phyloP scores from a whole-genome alignment of 2,329 filamentous ascomycete genomes.

The Talaromyces funiculosus region DNA sequence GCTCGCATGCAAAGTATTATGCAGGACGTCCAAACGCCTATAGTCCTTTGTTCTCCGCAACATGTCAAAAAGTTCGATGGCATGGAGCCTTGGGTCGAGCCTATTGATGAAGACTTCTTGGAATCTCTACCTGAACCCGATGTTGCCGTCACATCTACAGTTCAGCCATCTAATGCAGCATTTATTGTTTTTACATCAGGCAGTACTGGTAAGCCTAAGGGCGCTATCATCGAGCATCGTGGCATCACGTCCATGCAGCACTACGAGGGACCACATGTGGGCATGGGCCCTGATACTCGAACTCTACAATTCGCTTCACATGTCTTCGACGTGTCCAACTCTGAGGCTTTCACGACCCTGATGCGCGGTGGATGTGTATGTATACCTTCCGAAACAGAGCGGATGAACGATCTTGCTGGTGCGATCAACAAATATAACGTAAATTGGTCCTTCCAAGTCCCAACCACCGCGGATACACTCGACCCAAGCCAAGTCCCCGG shows the following conservation, averaged over 20 bases:
- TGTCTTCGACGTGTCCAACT: slow-evolving; percentile 49
- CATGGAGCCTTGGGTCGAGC: neutral
- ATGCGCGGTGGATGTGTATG: slow-evolving; percentile 55
- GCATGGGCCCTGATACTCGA: slow-evolving; percentile 48
- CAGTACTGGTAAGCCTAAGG: slow-evolving; percentile 49
- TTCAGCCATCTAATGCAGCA: slow-evolving; percentile 30
- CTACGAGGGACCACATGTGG: slow-evolving; percentile 14
- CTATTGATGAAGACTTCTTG: neutral
- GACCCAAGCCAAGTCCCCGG: slow-evolving; percentile 20
- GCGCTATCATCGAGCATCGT: slow-evolving; percentile 58
- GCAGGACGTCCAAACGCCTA: neutral
- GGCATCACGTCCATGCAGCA: slow-evolving; percentile 32
- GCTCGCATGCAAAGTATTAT: neutral
- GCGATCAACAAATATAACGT: slow-evolving; percentile 48
- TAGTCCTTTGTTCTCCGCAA: neutral
- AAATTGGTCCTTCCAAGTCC: slow-evolving; percentile 55
- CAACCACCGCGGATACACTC: slow-evolving; percentile 49
- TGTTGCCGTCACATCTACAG: neutral
- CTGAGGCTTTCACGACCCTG: slow-evolving; percentile 52
- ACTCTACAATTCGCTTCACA: slow-evolving; percentile 55
- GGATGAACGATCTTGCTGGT: slow-evolving; percentile 16
- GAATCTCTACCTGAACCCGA: neutral
- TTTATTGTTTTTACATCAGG: slow-evolving; percentile 58
- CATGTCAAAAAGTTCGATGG: neutral
- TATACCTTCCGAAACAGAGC: slow-evolving; percentile 48